Evolutionary conservation across 805 yeast genomes (phyloP), one percentile per base, ranked within the genome.

Genomic region (Nakazawaea ernobii): DNA sequence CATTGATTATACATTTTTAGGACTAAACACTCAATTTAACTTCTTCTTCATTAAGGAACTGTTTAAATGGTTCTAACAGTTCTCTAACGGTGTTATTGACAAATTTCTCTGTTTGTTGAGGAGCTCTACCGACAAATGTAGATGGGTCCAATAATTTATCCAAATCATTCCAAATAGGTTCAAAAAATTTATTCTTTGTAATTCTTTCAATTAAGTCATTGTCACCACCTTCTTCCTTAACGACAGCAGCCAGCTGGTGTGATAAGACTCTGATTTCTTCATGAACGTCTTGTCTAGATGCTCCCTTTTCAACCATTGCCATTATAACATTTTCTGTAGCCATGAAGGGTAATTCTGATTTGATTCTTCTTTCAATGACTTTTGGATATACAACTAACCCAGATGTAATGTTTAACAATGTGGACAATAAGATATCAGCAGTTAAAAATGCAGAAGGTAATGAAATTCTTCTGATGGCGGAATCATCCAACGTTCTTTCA

Each of bases 271-370:
- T 84, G 70, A 94, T 91, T 70, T 86, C 86, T 74, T 94, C 99
- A 70, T 94, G 99, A 62, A 96, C 92, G 49, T 92, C 97, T 75
- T 94, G 99, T 79, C 99, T 86, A 30, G 95, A 90, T 30, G 87
- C 98, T 59, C 98, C 98, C 66, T 85, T 84, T 70, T 90, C 95
- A 49, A 94, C 99, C 97, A 94, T 94, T 46, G 99, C 99, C 99
- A 94, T 94, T 68, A 94, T 94, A 67, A 94, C 80, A 71, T 94
- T 94, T 73, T 94, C 99, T 49, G 99, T 94, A 56, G 99, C 99
- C 99, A 94, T 94, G 78, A 94, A 94, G 58, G 99, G 99, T 62
- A 94, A 77, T 71, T 94, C 99, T 45, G 96, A 78, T 65, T 63
- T 80, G 69, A 94, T 94, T 72, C 98, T 86, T 74, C 97, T 84